Conservation (phyloP, 2,329 filamentous ascomycete species). For the Cordyceps sp. region DNA sequence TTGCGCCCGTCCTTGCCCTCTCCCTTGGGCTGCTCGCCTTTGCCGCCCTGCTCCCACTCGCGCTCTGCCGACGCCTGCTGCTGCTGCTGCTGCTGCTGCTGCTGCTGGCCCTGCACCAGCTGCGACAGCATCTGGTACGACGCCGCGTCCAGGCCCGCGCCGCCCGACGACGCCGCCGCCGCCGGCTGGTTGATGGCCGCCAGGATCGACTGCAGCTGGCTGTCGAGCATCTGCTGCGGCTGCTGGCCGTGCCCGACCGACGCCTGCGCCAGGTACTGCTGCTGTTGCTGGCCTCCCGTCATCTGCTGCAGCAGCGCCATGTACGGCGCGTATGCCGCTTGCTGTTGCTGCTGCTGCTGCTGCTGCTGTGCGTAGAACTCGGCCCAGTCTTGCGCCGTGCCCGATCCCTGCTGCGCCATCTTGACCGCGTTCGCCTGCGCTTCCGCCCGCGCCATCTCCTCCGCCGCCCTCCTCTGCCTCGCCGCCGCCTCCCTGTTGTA, state of each 20-base stretch:
- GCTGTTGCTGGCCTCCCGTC: constrained; percentile 15
- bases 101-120: constrained; percentile 12
- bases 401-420: constrained; percentile 7
- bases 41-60: constrained; percentile 19
- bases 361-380: constrained; percentile 11
- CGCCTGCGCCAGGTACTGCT: not conserved
- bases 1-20: constrained; percentile 21
- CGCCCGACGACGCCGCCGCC: constrained; percentile 1
- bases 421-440: constrained; percentile 15
- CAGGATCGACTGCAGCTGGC: constrained; percentile 25
- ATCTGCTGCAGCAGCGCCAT: constrained; percentile 24
- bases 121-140: constrained; percentile 16
- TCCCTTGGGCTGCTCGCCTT: constrained; percentile 12
- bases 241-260: constrained; percentile 6
- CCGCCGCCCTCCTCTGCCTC: constrained; percentile 16
- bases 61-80: constrained; percentile 12
- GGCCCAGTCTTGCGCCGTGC: constrained; percentile 11
- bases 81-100: not conserved
- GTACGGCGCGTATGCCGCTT: constrained; percentile 21
- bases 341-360: constrained; percentile 6
- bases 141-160: constrained; percentile 12
- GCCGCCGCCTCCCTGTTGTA: constrained; percentile 22
- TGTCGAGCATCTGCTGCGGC: constrained; percentile 16
- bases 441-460: constrained; percentile 15
- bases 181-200: constrained; percentile 22